phyloP scores from a whole-genome alignment of 23 red algal genomes.

The Gracilaria vermiculophylla region DNA sequence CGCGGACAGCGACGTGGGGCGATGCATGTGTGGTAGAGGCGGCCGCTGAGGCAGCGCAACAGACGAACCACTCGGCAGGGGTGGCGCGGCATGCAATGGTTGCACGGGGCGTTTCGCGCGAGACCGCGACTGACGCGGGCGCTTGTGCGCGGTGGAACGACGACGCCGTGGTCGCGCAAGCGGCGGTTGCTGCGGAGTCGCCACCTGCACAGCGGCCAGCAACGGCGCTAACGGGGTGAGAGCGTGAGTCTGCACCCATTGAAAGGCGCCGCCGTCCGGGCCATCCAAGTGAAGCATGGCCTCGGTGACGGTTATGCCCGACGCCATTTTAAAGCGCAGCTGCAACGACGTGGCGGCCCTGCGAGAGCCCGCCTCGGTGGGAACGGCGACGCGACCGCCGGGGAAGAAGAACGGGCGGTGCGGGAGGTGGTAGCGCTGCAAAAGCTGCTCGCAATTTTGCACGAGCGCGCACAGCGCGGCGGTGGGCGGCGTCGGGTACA shows the following conservation, averaged over 20 bases:
- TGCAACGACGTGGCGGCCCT: conserved; percentile 48
- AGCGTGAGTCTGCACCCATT: conserved; percentile 42
- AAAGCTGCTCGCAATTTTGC: conserved; percentile 26
- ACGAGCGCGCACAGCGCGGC: conserved; percentile 37
- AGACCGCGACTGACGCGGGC: neutral
- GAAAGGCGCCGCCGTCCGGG: conserved; percentile 55
- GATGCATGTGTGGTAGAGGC: neutral
- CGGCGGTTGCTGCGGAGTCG: neutral
- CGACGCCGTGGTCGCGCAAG: neutral
- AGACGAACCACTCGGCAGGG: neutral
- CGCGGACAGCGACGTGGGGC: neutral
- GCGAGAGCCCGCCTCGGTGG: conserved; percentile 54
- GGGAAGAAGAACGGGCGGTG: conserved; percentile 66
- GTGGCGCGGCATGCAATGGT: neutral
- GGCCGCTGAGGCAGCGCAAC: neutral
- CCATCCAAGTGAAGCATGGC: conserved; percentile 60
- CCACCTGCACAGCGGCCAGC: neutral
- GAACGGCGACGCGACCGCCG: conserved; percentile 52
- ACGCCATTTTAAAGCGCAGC: conserved; percentile 43
- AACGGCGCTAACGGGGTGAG: conserved; percentile 28
- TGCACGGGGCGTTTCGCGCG: neutral
- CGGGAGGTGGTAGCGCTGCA: neutral
- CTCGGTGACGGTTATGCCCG: conserved; percentile 19
- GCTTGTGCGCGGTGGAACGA: neutral
- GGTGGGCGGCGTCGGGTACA: conserved; percentile 48